Evolutionary conservation across 441 rosid genomes (phyloP), one percentile per base, ranked within the genome.

Genomic region (Manihot esculenta): DNA sequence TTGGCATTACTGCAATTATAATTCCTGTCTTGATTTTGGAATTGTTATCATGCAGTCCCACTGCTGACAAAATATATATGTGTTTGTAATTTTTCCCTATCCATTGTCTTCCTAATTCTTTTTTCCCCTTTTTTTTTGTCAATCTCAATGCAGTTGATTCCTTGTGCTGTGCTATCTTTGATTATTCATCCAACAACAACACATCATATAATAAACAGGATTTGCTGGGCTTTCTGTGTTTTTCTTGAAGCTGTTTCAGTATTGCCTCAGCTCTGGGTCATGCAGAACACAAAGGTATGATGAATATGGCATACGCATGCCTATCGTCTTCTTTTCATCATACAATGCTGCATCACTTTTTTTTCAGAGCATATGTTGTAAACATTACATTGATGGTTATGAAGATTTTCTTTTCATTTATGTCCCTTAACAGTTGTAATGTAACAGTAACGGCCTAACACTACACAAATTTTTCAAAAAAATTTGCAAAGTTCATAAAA

Each of bases 231-330:
- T 0, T 91, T 92, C 70, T 89, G 96, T 75, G 98, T 92, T 26
- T 95, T 89, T 79, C 85, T 92, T 62, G 98, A 95, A 87, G 96
- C 98, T 76, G 91, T 87, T 67, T 95, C 98, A 0, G 99, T 95
- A 7, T 73, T 92, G 67, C 99, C 97, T 17, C 98, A 95, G 80
- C 78, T 95, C 76, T 86, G 93, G 64, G 94, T 95, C 73, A 95
- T 95, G 99, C 97, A 94, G 81, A 95, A 92, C 82, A 91, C 94
- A 1, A 95, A 95, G 94, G 98, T 95, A 62, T 41, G 49, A 44
- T 7, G 42, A 72, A 62, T 57, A 10, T 12, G 35, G 13, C 69
- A 50, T 10, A n/a, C 7, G 47, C 62, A 27, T 17, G 15, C 42
- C 38, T 10, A 7, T 51, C 51, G 54, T 17, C 30, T 12, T 9